phyloP scores from a whole-genome alignment of 2,329 filamentous ascomycete genomes.

The Lomentospora prolificans region DNA sequence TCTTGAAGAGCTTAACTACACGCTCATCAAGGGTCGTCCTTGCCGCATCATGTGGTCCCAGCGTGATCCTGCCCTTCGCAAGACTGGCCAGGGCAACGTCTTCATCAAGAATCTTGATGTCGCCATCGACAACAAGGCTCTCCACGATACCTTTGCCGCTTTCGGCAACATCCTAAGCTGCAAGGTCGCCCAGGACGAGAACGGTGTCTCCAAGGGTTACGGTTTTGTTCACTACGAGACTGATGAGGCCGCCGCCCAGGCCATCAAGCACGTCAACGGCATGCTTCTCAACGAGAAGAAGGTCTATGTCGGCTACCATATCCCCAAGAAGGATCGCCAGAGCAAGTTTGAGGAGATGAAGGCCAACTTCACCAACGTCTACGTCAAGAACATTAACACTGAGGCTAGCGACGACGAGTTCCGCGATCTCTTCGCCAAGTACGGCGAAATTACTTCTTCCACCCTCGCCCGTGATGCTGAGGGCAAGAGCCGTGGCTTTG shows the following conservation, averaged over 20 bases:
- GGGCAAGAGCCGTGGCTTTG: conserved; percentile 90
- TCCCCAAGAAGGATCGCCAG: conserved; percentile 99
- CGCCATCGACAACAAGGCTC: conserved; percentile 99
- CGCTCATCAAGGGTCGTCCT: conserved; percentile 93
- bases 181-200: conserved; percentile 98
- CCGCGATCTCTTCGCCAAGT: conserved; percentile 84
- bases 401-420: conserved; percentile 92
- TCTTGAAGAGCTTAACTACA: conserved; percentile 99
- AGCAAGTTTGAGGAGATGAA: conserved; percentile 99
- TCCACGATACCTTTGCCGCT: conserved; percentile 97
- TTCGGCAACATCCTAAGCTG: conserved; percentile 99
- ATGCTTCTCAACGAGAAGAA: conserved; percentile 99
- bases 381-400: conserved; percentile 91
- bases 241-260: conserved; percentile 88
- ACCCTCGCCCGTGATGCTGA: conserved; percentile 83
- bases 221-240: conserved; percentile 99
- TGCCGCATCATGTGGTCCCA: conserved; percentile 99
- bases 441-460: conserved; percentile 88
- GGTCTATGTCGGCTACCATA: conserved; percentile 98
- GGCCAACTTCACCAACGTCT: conserved; percentile 99
- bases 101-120: conserved; percentile 99
- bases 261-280: conserved; percentile 99
- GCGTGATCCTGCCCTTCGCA: conserved; percentile 96
- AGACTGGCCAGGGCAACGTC: conserved; percentile 98
- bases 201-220: conserved; percentile 94